A percentile compares a stretch with the other conserved stretches of the same genome.
These are phyloP conservation scores for Lasiodiplodia gonubiensis DNA, from an alignment of 2,329 filamentous ascomycete genomes.

Conservation along the genomic window DNA sequence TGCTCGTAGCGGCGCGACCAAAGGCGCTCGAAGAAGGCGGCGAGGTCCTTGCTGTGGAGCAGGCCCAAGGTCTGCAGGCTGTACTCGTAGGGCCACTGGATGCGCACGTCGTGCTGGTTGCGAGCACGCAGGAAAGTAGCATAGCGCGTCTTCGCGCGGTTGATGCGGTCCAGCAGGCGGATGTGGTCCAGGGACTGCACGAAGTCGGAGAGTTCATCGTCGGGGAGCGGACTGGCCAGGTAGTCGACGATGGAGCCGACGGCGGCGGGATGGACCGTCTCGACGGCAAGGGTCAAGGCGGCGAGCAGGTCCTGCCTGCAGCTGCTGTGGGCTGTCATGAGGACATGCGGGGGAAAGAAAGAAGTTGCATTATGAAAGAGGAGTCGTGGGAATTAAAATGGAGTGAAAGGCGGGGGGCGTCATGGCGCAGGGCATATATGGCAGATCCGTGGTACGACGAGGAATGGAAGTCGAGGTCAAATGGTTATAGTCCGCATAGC, in stretches of 20 bases:
- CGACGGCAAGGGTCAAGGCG: constrained; percentile 21
- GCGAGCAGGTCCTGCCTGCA: constrained; percentile 24
- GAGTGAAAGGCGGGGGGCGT: background rate
- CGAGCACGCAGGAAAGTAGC: constrained; percentile 23
- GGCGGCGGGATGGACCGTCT: constrained; percentile 9
- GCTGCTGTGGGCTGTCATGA: constrained; percentile 4
- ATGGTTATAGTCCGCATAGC: constrained; percentile 22
- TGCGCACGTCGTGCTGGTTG: constrained; percentile 17
- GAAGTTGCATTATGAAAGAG: constrained; percentile 21
- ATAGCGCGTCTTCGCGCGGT: constrained; percentile 26
- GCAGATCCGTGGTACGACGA: constrained; percentile 28
- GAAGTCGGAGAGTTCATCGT: constrained; percentile 17
- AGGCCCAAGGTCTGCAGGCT: background rate
- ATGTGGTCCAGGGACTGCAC: background rate
- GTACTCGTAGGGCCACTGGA: constrained; percentile 16
- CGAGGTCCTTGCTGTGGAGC: constrained; percentile 4
- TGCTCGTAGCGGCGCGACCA: constrained; percentile 21
- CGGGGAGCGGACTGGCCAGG: constrained; percentile 21
- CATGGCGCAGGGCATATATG: constrained; percentile 3
- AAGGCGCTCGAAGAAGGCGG: constrained; percentile 1
- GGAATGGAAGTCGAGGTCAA: constrained; percentile 24
- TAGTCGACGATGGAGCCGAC: constrained; percentile 22
- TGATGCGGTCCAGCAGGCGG: constrained; percentile 15
- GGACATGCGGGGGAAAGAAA: background rate
- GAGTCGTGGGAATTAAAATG: constrained; percentile 2